Evolutionary conservation across 768 basidiomycete genomes (phyloP), one percentile per base, ranked within the genome.

Genomic region (Lactarius pseudohatsudake): DNA sequence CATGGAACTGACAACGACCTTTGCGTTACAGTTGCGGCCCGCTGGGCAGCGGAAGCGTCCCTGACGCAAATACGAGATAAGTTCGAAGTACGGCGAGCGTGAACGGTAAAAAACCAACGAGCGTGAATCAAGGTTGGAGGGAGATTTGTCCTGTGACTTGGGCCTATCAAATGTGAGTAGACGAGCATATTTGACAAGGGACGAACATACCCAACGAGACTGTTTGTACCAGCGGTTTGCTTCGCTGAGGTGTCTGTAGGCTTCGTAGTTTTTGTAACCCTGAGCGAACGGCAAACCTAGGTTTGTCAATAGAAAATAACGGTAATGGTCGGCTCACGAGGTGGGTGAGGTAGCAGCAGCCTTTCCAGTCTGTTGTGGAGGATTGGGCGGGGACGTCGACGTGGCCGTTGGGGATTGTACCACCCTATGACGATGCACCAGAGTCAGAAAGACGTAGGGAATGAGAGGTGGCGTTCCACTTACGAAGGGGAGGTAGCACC

Each of bases 191-290:
- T 20, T 28, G 55, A n/a, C 32, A 4, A 56, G 55, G 32, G 28
- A 56, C 32, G 20, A 20, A 56, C 55, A n/a, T 32, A 56, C 55
- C 6, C 55, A 34, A n/a, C 18, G 15, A 11, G 28, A 20, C 0
- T 34, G 28, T 20, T 20, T 9, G 28, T 2, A 28, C 16, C 18
- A 3, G 28, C 20, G 7, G 28, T 34, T 20, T 16, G 55, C 28
- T 56, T 34, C 55, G 28, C 20, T 32, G 5, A 20, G 3, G 30
- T 36, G 32, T 30, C 13, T 26, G 40, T 9, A 20, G 36, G 20
- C 36, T 40, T 59, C 36, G 10, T 28, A 58, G 41, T 61, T 43
- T 57, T 36, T 34, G 56, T 47, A 2, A 28, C 38, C 9, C 65
- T 66, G 32, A 30, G 16, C 6, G 32, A 55, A 32, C 16, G 16